phyloP scores from a whole-genome alignment of 2,329 filamentous ascomycete genomes.

The Blastomyces gilchristii region DNA sequence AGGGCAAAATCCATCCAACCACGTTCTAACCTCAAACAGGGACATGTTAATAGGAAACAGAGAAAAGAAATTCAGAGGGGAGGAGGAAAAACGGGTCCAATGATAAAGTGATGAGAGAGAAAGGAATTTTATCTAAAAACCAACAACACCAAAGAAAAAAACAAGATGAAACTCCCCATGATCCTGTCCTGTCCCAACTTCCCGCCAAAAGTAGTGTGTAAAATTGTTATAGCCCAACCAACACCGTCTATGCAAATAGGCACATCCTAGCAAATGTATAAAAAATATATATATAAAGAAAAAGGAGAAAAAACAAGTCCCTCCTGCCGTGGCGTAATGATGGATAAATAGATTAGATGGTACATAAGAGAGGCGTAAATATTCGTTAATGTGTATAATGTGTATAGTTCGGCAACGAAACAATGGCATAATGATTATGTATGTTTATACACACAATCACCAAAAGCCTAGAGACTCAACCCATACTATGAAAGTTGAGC shows the following conservation, averaged over 20 bases:
- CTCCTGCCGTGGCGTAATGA: background rate
- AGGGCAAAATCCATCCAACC: background rate
- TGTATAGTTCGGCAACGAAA: background rate
- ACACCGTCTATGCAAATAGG: background rate
- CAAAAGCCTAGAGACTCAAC: background rate
- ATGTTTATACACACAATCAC: background rate
- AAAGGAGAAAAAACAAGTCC: background rate
- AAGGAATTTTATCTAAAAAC: background rate
- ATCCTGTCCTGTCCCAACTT: background rate
- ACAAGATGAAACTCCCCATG: background rate
- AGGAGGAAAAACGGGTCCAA: background rate
- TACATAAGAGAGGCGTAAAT: background rate
- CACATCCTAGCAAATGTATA: no score
- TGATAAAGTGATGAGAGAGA: background rate
- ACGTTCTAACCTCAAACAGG: background rate
- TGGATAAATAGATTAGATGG: background rate
- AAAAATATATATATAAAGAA: no score
- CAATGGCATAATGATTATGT: background rate
- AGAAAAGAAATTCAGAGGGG: background rate
- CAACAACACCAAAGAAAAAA: background rate
- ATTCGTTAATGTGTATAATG: no score
- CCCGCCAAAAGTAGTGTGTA: background rate
- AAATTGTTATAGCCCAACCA: background rate
- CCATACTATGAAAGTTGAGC: conserved; percentile 26
- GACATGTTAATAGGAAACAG: background rate